Conservation (phyloP, 1,284 basidiomycete genomes). For the Rhodotorula mucilaginosa region DNA sequence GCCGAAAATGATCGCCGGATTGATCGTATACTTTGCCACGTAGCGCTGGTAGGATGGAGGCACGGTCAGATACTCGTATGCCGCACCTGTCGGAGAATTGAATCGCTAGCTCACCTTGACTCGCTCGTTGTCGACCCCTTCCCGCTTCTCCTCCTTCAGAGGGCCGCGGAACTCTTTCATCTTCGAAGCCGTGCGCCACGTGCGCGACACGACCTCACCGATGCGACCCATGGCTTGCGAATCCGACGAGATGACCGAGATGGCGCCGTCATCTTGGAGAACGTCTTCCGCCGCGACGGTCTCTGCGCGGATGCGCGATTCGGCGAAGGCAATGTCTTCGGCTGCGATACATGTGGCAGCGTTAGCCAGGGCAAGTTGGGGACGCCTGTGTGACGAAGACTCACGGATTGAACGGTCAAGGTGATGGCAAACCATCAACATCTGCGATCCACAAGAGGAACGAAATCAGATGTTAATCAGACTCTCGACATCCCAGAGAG, state of each 20-base stretch:
- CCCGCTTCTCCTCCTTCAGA: slow-evolving; percentile 59
- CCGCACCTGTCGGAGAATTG: background rate
- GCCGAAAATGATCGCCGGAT: slow-evolving; percentile 93
- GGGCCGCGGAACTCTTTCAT: slow-evolving; percentile 80
- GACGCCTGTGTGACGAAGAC: background rate
- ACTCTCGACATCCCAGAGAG: background rate
- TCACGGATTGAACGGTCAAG: slow-evolving; percentile 71
- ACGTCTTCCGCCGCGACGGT: slow-evolving; percentile 98
- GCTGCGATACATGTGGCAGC: slow-evolving; percentile 47
- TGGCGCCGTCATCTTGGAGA: slow-evolving; percentile 88
- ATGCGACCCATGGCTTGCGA: slow-evolving; percentile 94
- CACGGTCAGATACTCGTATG: background rate
- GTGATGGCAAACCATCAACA: slow-evolving; percentile 95
- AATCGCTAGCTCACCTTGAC: slow-evolving; percentile 64
- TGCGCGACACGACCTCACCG: slow-evolving; percentile 87
- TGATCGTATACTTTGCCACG: slow-evolving; percentile 94
- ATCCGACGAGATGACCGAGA: slow-evolving; percentile 91
- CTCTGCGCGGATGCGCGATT: slow-evolving; percentile 93
- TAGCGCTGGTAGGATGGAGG: slow-evolving; percentile 56
- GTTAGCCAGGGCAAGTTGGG: background rate
- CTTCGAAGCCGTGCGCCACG: slow-evolving; percentile 97
- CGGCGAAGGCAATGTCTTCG: slow-evolving; percentile 94
- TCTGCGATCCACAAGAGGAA: slow-evolving; percentile 55
- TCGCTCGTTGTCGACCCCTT: slow-evolving; percentile 80
- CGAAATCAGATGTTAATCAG: background rate